Evolutionary conservation across 2,329 filamentous ascomycete species (phyloP).

Genomic region (Aspergillus aculeatinus): DNA sequence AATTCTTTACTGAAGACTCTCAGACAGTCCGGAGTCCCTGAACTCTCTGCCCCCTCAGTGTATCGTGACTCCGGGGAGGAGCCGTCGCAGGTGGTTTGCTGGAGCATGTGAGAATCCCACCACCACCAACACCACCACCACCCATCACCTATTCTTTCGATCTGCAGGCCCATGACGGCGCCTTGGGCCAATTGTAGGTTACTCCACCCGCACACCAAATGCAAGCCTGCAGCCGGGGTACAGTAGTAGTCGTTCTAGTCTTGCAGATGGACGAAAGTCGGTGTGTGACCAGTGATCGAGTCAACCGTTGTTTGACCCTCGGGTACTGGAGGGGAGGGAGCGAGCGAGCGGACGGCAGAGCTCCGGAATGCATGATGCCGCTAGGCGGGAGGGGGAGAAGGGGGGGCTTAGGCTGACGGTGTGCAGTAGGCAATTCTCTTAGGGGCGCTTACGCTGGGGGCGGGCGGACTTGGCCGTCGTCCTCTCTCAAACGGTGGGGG

Average conservation of each 20-base stretch:
- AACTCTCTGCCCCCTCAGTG: background rate
- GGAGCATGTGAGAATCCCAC: conserved; percentile 6
- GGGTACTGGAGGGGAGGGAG: conserved; percentile 3
- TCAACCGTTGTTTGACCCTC: background rate
- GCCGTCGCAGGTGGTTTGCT: background rate
- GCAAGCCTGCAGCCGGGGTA: background rate
- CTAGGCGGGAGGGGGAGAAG: background rate
- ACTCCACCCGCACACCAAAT: background rate
- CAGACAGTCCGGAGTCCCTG: background rate
- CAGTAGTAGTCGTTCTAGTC: background rate
- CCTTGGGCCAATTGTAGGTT: conserved; percentile 1
- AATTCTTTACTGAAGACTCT: background rate
- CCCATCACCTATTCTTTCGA: conserved; percentile 3
- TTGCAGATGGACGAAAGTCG: conserved; percentile 1
- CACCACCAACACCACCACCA: background rate
- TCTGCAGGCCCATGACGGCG: conserved; percentile 7
- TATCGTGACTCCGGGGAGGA: background rate
- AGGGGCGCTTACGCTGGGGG: background rate
- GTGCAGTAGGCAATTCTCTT: background rate
- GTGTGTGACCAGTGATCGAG: conserved; percentile 3
- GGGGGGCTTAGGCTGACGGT: background rate
- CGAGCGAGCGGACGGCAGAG: conserved; percentile 4
- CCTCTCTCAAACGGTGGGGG: background rate
- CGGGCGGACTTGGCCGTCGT: background rate
- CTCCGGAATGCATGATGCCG: conserved; percentile 8